These are phyloP conservation scores for Ostreobium quekettii DNA, from an alignment of 139 green algal species.

Conservation along the genomic window DNA sequence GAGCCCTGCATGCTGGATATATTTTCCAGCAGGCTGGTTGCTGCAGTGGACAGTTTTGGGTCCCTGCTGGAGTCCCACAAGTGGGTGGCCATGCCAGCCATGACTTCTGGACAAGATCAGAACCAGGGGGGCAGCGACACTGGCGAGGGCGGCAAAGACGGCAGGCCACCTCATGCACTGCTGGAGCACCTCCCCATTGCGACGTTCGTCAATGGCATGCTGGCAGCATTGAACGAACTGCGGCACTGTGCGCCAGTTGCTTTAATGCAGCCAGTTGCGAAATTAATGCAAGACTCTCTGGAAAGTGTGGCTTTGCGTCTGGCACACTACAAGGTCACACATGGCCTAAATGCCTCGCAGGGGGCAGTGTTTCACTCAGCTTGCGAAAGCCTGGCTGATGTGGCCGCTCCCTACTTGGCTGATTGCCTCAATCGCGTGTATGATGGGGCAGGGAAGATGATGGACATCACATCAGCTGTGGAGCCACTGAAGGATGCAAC, in stretches of 20 bases:
- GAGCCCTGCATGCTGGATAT: slow-evolving; percentile 56
- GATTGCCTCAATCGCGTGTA: slow-evolving; percentile 51
- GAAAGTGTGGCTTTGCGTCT: slow-evolving; percentile 38
- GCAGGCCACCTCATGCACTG: slow-evolving; percentile 63
- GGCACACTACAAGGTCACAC: slow-evolving; percentile 45
- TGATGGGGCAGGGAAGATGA: neutral
- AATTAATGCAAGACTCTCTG: slow-evolving; percentile 45
- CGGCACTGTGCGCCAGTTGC: slow-evolving; percentile 70
- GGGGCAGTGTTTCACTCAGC: slow-evolving; percentile 23
- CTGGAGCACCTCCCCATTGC: slow-evolving; percentile 88
- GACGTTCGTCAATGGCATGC: slow-evolving; percentile 80
- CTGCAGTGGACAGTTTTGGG: slow-evolving; percentile 59
- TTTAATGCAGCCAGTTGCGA: neutral
- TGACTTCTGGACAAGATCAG: neutral
- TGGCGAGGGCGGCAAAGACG: slow-evolving; percentile 22
- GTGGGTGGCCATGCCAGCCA: slow-evolving; percentile 68
- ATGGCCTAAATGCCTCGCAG: slow-evolving; percentile 30
- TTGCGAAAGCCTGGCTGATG: slow-evolving; percentile 28
- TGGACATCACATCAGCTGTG: neutral
- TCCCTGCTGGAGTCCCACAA: slow-evolving; percentile 70
- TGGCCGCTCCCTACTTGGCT: slow-evolving; percentile 46
- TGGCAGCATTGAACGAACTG: slow-evolving; percentile 89
- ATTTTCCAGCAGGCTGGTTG: slow-evolving; percentile 46
- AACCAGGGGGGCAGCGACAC: neutral
- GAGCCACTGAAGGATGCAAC: neutral